Percentiles rank a stretch among this genome's conserved stretches.
Conservation (phyloP, 306 rosid species). For the Alnus glutinosa region DNA sequence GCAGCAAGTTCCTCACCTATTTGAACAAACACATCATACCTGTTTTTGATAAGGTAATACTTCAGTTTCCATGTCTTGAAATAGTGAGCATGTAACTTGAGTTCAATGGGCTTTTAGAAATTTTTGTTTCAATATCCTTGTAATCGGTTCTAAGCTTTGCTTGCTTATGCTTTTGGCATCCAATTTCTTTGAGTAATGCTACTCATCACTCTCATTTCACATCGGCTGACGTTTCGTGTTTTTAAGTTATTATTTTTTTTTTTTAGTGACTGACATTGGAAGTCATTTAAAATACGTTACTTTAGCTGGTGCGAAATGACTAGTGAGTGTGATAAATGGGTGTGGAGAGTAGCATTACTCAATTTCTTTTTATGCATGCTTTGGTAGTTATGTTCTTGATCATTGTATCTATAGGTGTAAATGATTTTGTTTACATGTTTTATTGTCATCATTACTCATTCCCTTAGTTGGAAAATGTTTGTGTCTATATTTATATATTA, state of each 20-base stretch:
- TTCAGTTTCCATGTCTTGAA: slow-evolving; percentile 20
- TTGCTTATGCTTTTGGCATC: background rate
- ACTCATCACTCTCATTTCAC: too few species aligned
- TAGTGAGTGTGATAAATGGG: too few species aligned
- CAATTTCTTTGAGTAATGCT: background rate
- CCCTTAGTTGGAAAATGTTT: too few species aligned
- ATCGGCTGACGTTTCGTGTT: too few species aligned
- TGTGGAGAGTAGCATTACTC: too few species aligned
- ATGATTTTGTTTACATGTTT: background rate
- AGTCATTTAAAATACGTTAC: too few species aligned
- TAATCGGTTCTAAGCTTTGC: background rate
- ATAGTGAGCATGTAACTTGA: background rate
- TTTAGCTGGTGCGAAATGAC: too few species aligned
- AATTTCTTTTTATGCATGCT: background rate
- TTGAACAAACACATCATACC: slow-evolving; percentile 80
- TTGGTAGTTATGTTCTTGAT: background rate
- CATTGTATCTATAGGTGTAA: background rate
- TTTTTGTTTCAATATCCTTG: background rate
- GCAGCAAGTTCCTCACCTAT: slow-evolving; percentile 85
- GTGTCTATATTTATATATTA: too few species aligned
- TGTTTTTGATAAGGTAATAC: slow-evolving; percentile 84
- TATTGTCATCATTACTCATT: too few species aligned
- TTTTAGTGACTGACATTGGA: too few species aligned
- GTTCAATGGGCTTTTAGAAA: background rate
- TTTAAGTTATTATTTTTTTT: too few species aligned